phyloP scores from a whole-genome alignment of 768 basidiomycete species.

The Kwoniella sp. region DNA sequence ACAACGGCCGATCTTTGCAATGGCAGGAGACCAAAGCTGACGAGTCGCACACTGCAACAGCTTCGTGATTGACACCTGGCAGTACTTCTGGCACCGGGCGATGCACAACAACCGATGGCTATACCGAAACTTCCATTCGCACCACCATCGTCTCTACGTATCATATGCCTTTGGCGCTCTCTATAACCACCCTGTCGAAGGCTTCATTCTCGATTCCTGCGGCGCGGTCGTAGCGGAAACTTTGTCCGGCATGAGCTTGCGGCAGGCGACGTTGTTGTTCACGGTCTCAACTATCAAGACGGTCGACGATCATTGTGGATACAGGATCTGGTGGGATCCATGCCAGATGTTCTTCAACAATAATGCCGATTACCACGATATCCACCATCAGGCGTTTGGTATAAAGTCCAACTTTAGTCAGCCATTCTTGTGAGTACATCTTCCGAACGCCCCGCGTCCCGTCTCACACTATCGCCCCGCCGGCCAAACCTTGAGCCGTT shows the following conservation, averaged over 20 bases:
- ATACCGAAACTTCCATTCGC: conserved; percentile 87
- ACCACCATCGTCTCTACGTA: conserved; percentile 93
- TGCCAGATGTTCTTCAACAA: conserved; percentile 81
- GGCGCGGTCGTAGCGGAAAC: conserved; percentile 78
- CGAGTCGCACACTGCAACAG: conserved; percentile 59
- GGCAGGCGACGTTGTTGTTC: conserved; percentile 85
- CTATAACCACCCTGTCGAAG: conserved; percentile 97
- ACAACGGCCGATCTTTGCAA: background rate
- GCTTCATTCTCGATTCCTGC: conserved; percentile 81
- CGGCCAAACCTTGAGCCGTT: no score
- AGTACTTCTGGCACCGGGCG: conserved; percentile 89
- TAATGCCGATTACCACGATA: conserved; percentile 96
- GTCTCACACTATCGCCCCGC: background rate
- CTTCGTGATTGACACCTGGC: conserved; percentile 95
- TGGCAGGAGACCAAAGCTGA: background rate
- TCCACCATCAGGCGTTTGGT: conserved; percentile 90
- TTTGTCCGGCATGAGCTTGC: conserved; percentile 68
- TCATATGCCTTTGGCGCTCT: conserved; percentile 95
- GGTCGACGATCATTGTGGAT: conserved; percentile 94
- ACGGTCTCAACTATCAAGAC: conserved; percentile 83
- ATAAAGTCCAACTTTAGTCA: conserved; percentile 96
- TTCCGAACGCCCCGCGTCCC: background rate
- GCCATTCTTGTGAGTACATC: conserved; percentile 76
- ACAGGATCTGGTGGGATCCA: conserved; percentile 86
- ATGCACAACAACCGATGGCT: conserved; percentile 91